Base-by-base conservation (phyloP, 1,139 yeast genomes). In the Hyphopichia burtonii region DNA sequence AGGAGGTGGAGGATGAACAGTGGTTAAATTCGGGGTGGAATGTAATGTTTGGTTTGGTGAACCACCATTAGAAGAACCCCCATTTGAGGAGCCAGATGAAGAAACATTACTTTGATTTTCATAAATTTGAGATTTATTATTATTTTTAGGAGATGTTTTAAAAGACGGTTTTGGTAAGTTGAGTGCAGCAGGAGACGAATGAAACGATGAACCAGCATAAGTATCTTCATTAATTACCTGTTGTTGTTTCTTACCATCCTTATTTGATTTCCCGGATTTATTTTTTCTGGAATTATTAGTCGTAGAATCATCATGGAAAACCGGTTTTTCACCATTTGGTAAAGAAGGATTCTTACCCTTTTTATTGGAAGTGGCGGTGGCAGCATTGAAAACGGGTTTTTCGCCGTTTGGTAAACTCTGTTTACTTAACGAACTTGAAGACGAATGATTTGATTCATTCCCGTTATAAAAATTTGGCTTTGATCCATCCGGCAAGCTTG, bases 141-240 rank as follows among this genome's bases (percentile, higher is more conserved):
- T 34, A 54, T 51, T 44, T 59, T 27, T 63, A 2, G 68, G 67
- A 11, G 69, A 59, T 1, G 61, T 55, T 47, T 62, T 66, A 53
- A 78, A 78, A 3, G 80, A 68, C 7, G 83, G 83, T 50, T 77
- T 78, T 25, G 83, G 83, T 47, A 78, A 67, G 31, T 76, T 74
- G 48, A 77, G 61, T 3, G 83, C 82, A 34, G 78, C 78, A 0
- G 83, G 83, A 16, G 82, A 76, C 18, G 79, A 73, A 56, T 75
- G 80, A 54, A 78, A 78, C 33, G 82, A 74, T 34, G 82, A 74
- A 15, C 83, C 83, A 41, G 83, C 83, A 57, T 77, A 78, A 28
- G 67, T 67, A 31, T 67, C 70, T 51, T 59, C 71, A 44, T 25
- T 44, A 22, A 38, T 25, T 23, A 27, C 36, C 12, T 27, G 31